Conservation (phyloP, 441 rosid genomes). For the Pelargonium citronellum region DNA sequence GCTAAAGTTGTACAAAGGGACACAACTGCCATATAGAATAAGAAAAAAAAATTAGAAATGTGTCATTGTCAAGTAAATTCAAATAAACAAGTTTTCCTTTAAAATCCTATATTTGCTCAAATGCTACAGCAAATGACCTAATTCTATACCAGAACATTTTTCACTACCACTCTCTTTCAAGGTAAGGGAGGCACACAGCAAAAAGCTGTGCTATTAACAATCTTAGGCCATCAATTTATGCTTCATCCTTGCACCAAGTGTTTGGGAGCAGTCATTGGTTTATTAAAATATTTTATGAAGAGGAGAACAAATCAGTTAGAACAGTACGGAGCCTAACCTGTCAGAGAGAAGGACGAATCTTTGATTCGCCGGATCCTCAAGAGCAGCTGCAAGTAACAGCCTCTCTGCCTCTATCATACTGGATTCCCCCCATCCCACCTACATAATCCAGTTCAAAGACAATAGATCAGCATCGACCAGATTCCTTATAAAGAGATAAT, state of each 20-base stretch:
- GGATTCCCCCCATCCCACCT: constrained; percentile 91
- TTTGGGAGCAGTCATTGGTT: neutral
- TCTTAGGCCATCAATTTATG: neutral
- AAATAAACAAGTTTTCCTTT: neutral
- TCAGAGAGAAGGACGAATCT: constrained; percentile 91
- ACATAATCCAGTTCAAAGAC: constrained; percentile 11
- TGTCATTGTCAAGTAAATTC: neutral
- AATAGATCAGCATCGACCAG: neutral
- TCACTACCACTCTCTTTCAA: neutral
- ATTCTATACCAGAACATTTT: neutral
- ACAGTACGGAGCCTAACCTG: constrained; percentile 40
- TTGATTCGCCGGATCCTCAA: constrained; percentile 74
- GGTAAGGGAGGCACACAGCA: constrained; percentile 3
- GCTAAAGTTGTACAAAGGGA: constrained; percentile 76
- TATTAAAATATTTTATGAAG: neutral
- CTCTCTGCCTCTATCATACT: constrained; percentile 90
- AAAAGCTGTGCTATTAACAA: neutral
- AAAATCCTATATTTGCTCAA: neutral
- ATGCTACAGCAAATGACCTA: neutral
- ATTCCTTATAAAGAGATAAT: neutral
- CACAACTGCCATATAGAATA: constrained; percentile 61
- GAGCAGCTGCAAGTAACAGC: constrained; percentile 62
- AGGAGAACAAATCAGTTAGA: neutral
- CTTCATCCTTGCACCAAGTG: constrained; percentile 7
- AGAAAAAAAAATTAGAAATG: constrained; percentile 1